phyloP scores from a whole-genome alignment of 1,284 basidiomycete species.

The Ganoderma sinense region DNA sequence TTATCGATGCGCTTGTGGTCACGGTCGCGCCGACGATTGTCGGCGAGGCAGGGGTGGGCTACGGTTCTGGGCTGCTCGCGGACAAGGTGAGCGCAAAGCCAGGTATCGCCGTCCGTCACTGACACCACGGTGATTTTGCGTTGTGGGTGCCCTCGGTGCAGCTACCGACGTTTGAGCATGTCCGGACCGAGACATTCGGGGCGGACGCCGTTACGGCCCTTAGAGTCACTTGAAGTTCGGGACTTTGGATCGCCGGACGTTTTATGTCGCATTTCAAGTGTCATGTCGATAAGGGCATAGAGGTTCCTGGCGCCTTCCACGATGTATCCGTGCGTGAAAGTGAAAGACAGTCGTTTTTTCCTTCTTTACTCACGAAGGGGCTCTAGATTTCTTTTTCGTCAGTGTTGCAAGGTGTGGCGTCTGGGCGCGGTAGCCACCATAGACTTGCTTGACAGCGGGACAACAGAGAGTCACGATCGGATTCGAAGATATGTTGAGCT shows the following conservation, averaged over 20 bases:
- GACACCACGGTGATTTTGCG: not conserved
- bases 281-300: not conserved
- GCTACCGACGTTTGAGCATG: conserved; percentile 38
- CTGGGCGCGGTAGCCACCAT: not conserved
- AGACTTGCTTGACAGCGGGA: not conserved
- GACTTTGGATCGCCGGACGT: not conserved
- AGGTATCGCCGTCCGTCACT: not conserved
- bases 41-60: conserved; percentile 76
- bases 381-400: not conserved
- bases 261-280: not conserved
- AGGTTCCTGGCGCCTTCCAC: not conserved
- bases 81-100: conserved; percentile 26
- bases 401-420: not conserved
- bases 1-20: conserved; percentile 78
- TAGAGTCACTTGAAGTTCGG: conserved; percentile 21
- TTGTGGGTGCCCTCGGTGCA: conserved; percentile 11
- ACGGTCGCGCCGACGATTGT: conserved; percentile 87
- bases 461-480: not conserved
- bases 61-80: conserved; percentile 41
- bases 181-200: conserved; percentile 41
- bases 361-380: not conserved
- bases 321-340: not conserved
- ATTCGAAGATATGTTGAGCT: not conserved
- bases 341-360: not conserved
- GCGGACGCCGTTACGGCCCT: conserved; percentile 38